phyloP scores from a whole-genome alignment of 768 basidiomycete genomes.

The Aureoboletus auriporus region DNA sequence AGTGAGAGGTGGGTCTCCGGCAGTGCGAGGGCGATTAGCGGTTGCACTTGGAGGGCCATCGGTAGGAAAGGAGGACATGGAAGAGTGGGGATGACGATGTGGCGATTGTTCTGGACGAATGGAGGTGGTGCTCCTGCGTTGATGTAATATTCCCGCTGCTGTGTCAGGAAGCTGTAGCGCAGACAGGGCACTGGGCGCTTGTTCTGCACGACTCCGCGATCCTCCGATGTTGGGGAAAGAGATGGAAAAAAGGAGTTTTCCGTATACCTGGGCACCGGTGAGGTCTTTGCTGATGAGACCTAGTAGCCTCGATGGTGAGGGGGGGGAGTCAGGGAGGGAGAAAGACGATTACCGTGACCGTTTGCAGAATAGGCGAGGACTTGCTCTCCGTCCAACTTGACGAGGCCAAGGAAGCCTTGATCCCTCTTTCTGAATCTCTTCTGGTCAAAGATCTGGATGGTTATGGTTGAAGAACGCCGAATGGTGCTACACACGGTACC shows the following conservation, averaged over 20 bases:
- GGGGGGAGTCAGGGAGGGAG: neutral
- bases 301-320: conserved; percentile 21
- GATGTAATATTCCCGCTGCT: conserved; percentile 6
- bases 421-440: conserved; percentile 84
- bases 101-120: conserved; percentile 18
- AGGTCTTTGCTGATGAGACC: conserved; percentile 71
- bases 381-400: conserved; percentile 53
- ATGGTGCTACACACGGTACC: conserved; percentile 45
- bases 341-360: conserved; percentile 37
- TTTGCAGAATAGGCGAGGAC: conserved; percentile 46
- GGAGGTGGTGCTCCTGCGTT: conserved; percentile 21
- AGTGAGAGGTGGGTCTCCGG: conserved; percentile 13
- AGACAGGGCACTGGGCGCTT: conserved; percentile 14
- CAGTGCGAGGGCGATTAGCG: conserved; percentile 12
- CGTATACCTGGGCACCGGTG: conserved; percentile 55
- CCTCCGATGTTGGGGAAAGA: conserved; percentile 35
- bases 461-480: conserved; percentile 68
- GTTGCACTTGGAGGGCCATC: conserved; percentile 8
- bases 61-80: conserved; percentile 18
- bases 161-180: conserved; percentile 13
- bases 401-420: conserved; percentile 68
- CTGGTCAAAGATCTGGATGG: conserved; percentile 89
- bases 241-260: conserved; percentile 71
- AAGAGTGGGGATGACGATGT: conserved; percentile 13
- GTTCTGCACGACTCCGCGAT: conserved; percentile 16